Evolutionary conservation across 1,284 basidiomycete genomes (phyloP).

Genomic region (Cystobasidium pallidum): DNA sequence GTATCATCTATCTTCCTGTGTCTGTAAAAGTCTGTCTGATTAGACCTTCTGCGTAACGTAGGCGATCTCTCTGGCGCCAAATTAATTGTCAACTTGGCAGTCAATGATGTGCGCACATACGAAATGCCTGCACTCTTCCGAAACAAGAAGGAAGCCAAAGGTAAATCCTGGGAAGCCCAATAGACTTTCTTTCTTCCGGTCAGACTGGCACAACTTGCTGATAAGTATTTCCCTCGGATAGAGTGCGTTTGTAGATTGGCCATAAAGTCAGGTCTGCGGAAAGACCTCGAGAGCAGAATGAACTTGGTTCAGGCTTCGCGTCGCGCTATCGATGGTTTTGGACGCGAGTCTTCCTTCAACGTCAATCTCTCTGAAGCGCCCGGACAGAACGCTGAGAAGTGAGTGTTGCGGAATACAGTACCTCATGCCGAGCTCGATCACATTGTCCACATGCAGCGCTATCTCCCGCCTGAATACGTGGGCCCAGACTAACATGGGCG

Average conservation of each 20-base stretch:
- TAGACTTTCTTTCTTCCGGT: too few species aligned
- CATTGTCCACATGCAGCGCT: neutral
- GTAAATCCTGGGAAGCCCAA: neutral
- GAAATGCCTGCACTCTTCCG: slow-evolving; percentile 18
- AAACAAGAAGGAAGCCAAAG: slow-evolving; percentile 38
- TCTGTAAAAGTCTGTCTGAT: neutral
- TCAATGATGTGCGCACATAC: neutral
- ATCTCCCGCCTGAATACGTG: slow-evolving; percentile 24
- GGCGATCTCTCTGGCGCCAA: slow-evolving; percentile 34
- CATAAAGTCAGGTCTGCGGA: slow-evolving; percentile 10
- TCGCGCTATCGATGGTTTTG: neutral
- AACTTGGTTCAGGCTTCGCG: slow-evolving; percentile 18
- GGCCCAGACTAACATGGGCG: slow-evolving; percentile 9
- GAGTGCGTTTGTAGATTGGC: slow-evolving; percentile 30
- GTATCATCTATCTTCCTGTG: too few species aligned
- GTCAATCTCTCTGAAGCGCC: neutral
- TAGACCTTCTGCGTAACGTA: neutral
- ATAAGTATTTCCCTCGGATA: neutral
- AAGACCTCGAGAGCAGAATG: slow-evolving; percentile 13
- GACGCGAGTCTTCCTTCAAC: neutral
- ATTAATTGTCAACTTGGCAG: neutral
- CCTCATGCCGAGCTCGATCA: too few species aligned
- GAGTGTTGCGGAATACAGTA: neutral
- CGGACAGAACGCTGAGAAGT: neutral
- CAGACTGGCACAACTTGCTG: neutral